Evolutionary conservation across 2,329 filamentous ascomycete genomes (phyloP).

Genomic region (Aspergillus spinulosporus): DNA sequence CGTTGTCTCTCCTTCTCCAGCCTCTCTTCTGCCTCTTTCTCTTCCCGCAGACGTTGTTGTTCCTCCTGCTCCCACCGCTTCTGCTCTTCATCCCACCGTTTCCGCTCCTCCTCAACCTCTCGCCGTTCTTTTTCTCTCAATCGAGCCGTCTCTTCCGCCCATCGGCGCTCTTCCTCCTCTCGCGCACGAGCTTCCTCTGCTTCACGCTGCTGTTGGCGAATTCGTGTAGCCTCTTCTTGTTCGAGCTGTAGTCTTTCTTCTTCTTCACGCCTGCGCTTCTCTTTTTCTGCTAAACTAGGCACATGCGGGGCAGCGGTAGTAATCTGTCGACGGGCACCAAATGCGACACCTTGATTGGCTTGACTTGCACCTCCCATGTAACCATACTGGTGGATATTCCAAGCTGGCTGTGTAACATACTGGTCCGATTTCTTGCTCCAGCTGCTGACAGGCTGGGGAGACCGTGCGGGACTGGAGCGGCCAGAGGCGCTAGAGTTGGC

Average conservation of each 20-base stretch:
- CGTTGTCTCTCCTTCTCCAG: constrained; percentile 67
- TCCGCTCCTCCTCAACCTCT: constrained; percentile 49
- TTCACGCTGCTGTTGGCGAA: constrained; percentile 50
- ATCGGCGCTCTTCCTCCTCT: constrained; percentile 48
- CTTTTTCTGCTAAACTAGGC: constrained; percentile 80
- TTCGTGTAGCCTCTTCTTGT: constrained; percentile 56
- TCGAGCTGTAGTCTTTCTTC: constrained; percentile 53
- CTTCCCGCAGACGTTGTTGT: constrained; percentile 68
- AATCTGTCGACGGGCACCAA: constrained; percentile 89
- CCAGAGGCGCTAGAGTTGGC: constrained; percentile 44
- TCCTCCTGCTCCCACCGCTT: constrained; percentile 75
- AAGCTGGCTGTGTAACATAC: constrained; percentile 78
- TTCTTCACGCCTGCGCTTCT: constrained; percentile 64
- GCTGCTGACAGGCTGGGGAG: constrained; percentile 66
- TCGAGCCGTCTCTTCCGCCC: constrained; percentile 49
- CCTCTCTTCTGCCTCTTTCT: constrained; percentile 68
- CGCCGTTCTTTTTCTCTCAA: constrained; percentile 53
- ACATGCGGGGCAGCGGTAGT: constrained; percentile 78
- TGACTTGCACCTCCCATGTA: constrained; percentile 98
- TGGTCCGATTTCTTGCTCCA: constrained; percentile 90
- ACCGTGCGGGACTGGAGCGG: constrained; percentile 63
- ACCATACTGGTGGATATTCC: constrained; percentile 98
- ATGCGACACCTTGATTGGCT: constrained; percentile 89
- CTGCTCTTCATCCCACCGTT: constrained; percentile 54
- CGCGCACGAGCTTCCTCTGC: constrained; percentile 50